Evolutionary conservation across 257 asterid species (phyloP), one percentile per base, ranked within the genome.

Genomic region (Misopates orontium): DNA sequence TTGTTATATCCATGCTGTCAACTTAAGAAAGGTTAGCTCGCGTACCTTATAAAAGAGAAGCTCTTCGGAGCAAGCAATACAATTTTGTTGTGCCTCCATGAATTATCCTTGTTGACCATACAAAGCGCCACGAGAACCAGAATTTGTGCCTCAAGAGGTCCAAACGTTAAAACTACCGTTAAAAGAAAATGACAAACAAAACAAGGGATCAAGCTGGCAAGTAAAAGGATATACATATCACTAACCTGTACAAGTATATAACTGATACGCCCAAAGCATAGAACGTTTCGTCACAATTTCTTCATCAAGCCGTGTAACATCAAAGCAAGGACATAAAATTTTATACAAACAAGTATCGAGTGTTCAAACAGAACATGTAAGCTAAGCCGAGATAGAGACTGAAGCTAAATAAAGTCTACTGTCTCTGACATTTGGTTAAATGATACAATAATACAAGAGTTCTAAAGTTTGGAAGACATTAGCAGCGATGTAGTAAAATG

Each of bases 401-500:
- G 49, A 25, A 67, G 41, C 51, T 23, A 42, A 54, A 31, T 42
- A 76, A n/a, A 48, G 61, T 36, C 28, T 36, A 49, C 64, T 18
- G 39, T 49, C 40, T 8, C 24, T 18, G 40, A 31, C 31, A 64
- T 67, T 22, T 13, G 22, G 40, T 67, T n/a, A n/a, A 55, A 60
- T 55, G 69, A 73, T 74, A 76, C 77, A 80, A 62, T 40, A 60
- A 31, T 24, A 24, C 60, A 53, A 3, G 44, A 40, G 31, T 32
- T n/a, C 66, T 20, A 45, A 63, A 72, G 20, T 36, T 51, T 8
- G 25, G 8, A 64, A 70, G 40, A 62, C 49, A 44, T 79, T 77
- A 86, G 70, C 81, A 66, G 50, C 73, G 77, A 75, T 80, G 88
- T 22, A 79, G 32, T 67, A 86, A 69, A 48, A 73, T 88, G 69